Conservation (phyloP, 331 rosid species). For the Arachis monticola region DNA sequence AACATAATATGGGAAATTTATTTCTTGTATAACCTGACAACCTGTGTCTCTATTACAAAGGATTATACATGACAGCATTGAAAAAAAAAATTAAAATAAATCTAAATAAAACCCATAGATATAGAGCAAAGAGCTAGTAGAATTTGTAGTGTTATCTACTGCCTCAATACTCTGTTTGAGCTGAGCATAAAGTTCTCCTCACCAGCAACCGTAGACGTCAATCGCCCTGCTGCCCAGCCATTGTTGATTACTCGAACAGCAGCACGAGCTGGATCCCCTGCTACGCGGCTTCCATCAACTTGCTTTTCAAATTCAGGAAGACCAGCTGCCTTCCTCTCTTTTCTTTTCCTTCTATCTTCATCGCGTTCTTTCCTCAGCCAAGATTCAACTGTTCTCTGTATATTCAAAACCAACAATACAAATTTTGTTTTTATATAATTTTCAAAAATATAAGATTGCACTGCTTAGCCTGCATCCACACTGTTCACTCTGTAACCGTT, state of each 20-base stretch:
- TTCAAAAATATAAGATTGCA: neutral
- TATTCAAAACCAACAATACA: slow-evolving; percentile 37
- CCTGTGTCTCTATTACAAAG: slow-evolving; percentile 26
- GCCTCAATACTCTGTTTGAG: slow-evolving; percentile 83
- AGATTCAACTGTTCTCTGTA: slow-evolving; percentile 87
- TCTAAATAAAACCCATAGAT: neutral
- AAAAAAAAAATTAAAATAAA: neutral
- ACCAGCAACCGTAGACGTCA: slow-evolving; percentile 88
- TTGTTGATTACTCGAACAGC: slow-evolving; percentile 61
- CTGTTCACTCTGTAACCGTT: neutral
- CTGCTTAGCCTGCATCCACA: neutral
- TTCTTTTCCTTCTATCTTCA: slow-evolving; percentile 70
- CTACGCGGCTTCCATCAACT: slow-evolving; percentile 65
- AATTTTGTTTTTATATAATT: neutral
- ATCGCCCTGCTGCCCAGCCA: slow-evolving; percentile 91
- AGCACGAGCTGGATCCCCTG: slow-evolving; percentile 63
- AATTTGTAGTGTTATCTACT: slow-evolving; percentile 41
- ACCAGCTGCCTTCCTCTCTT: slow-evolving; percentile 74
- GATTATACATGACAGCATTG: slow-evolving; percentile 15
- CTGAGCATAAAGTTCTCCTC: slow-evolving; percentile 80
- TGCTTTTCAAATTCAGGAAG: slow-evolving; percentile 68
- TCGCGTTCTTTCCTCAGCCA: slow-evolving; percentile 94
- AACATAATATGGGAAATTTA: neutral
- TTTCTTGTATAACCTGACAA: slow-evolving; percentile 13
- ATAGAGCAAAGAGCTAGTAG: neutral